A percentile compares a stretch with the other conserved stretches of the same genome.
Evolutionary conservation across 2,329 filamentous ascomycete genomes (phyloP).

Genomic region (Camillea tinctor): DNA sequence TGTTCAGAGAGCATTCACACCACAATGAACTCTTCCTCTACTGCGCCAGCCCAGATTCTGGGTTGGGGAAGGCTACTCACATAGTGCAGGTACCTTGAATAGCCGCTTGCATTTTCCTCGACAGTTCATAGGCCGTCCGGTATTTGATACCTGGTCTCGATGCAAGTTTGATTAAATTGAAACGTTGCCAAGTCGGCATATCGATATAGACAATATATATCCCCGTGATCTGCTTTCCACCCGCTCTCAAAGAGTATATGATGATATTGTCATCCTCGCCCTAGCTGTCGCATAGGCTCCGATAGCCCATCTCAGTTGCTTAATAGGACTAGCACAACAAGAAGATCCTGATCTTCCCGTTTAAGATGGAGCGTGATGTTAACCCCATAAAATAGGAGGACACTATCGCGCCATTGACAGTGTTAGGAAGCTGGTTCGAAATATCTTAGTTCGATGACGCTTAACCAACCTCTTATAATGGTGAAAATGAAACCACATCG

Average conservation of each 20-base stretch:
- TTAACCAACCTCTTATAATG: neutral
- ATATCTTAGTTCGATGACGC: neutral
- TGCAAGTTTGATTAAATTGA: neutral
- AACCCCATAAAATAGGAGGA: neutral
- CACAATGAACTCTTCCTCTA: neutral
- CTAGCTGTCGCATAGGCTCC: neutral
- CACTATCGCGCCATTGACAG: neutral
- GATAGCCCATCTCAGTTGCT: neutral
- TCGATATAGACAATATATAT: neutral
- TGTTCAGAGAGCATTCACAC: neutral
- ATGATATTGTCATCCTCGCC: neutral
- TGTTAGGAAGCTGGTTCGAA: neutral
- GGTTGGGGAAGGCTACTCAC: neutral
- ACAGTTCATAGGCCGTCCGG: neutral
- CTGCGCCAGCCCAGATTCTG: neutral
- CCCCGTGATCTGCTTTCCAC: neutral
- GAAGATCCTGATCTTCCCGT: neutral
- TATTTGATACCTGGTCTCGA: neutral
- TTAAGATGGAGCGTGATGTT: neutral
- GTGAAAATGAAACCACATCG: neutral
- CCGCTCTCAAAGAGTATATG: neutral
- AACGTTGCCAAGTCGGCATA: neutral
- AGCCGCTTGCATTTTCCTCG: neutral
- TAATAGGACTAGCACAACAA: neutral
- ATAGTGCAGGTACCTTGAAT: neutral